A percentile compares a stretch with the other conserved stretches of the same genome.
Evolutionary conservation across 2,329 filamentous ascomycete genomes (phyloP).

Genomic region (Pseudopyricularia cyperi): DNA sequence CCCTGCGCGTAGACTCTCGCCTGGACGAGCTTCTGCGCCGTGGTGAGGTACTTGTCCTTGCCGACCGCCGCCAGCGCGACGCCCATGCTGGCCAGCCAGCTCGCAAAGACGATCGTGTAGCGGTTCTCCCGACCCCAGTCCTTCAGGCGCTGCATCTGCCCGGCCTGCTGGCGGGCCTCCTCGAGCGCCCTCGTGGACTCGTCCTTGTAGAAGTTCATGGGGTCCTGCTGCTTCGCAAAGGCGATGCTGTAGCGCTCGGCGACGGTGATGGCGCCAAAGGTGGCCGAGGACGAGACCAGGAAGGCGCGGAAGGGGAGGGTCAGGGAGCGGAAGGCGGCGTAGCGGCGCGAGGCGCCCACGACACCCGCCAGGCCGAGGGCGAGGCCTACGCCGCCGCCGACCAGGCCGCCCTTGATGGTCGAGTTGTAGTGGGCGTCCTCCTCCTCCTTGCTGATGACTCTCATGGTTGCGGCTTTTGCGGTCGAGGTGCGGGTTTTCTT

Average conservation of each 20-base stretch:
- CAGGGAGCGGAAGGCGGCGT: conserved; percentile 63
- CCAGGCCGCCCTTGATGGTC: conserved; percentile 66
- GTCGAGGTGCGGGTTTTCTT: neutral
- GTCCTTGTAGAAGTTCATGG: conserved; percentile 54
- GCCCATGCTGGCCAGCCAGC: conserved; percentile 73
- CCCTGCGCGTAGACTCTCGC: conserved; percentile 90
- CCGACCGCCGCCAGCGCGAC: conserved; percentile 63
- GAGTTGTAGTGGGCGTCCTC: conserved; percentile 72
- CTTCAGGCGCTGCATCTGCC: conserved; percentile 45
- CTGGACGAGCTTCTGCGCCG: conserved; percentile 81
- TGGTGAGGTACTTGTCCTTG: conserved; percentile 61
- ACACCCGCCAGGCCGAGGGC: conserved; percentile 56
- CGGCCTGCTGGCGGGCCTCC: conserved; percentile 42
- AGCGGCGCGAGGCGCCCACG: conserved; percentile 54
- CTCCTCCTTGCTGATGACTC: conserved; percentile 90
- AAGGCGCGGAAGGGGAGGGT: conserved; percentile 87
- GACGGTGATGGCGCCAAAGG: conserved; percentile 77
- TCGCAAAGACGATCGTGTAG: conserved; percentile 72
- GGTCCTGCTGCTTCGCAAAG: conserved; percentile 60
- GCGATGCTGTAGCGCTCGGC: conserved; percentile 57
- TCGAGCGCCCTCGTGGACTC: conserved; percentile 42
- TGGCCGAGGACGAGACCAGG: conserved; percentile 68
- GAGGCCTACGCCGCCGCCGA: conserved; percentile 60
- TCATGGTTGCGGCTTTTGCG: conserved; percentile 49
- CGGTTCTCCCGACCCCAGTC: conserved; percentile 69